Percentiles rank a stretch among this genome's conserved stretches.
These are phyloP conservation scores for Bromus sterilis DNA, from an alignment of 176 grass and related monocot genomes.

Conservation along the genomic window DNA sequence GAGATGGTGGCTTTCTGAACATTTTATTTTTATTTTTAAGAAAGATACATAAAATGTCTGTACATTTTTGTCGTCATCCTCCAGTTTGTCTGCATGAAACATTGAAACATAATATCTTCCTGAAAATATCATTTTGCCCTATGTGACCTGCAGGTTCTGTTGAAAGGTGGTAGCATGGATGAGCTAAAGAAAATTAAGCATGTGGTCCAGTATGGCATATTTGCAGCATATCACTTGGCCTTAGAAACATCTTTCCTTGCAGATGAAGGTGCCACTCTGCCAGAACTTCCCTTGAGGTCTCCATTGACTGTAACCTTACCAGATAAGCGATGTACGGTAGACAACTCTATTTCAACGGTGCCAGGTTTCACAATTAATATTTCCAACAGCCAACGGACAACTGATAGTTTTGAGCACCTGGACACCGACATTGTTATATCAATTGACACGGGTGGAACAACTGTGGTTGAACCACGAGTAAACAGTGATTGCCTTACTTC, in stretches of 20 bases:
- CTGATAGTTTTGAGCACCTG: conserved; percentile 22
- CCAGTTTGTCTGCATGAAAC: background rate
- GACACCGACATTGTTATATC: conserved; percentile 4
- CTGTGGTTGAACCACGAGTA: conserved; percentile 4
- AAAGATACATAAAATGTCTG: background rate
- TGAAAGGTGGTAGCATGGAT: conserved; percentile 72
- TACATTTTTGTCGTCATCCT: background rate
- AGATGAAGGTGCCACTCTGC: conserved; percentile 82
- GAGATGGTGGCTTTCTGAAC: background rate
- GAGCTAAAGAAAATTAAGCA: conserved; percentile 96
- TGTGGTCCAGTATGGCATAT: conserved; percentile 91
- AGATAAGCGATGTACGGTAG: conserved; percentile 53
- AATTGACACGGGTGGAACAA: conserved; percentile 8
- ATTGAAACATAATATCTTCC: background rate
- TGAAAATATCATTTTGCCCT: background rate
- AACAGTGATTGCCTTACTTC: conserved; percentile 21
- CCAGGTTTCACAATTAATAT: conserved; percentile 49
- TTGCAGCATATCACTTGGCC: conserved; percentile 89
- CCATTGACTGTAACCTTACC: conserved; percentile 74
- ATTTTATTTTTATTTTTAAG: background rate
- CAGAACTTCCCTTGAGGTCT: conserved; percentile 66
- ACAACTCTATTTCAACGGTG: conserved; percentile 64
- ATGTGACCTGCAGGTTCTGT: conserved; percentile 61
- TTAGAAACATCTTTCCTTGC: conserved; percentile 98
- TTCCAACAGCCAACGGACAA: conserved; percentile 18